Base-by-base conservation (phyloP, 176 grass and related monocot species). In the Ampelocalamus luodianensis region DNA sequence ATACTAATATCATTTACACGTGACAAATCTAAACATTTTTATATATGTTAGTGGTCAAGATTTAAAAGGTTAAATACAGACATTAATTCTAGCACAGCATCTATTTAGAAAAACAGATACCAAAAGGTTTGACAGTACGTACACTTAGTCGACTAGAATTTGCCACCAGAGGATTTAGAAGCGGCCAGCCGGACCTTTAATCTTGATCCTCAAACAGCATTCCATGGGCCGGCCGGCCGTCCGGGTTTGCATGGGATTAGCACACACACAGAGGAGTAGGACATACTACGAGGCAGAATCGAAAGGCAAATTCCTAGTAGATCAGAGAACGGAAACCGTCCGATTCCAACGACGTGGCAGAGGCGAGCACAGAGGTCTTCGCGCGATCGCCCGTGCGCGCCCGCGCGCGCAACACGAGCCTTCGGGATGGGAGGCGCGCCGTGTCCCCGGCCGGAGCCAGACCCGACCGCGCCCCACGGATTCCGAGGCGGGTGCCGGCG, bases 401-500 rank as follows among this genome's bases (percentile, higher is more conserved):
- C 24, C 16, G 50, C 24, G 49, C 69, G 17, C 68, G 39, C 20
- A 3, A 4, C 79, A 82, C 22, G 79, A 88, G 51, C 62, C 85
- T 69, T 26, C 55, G 63, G 49, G 63, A 59, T 67, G 82, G 82
- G 67, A 46, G 4, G 26, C 48, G 48, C 72, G 27, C 54, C 72
- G 70, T 44, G 11, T 53, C 46, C 26, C 45, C 75, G 74, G 38
- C 80, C 71, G 79, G 62, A 76, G 71, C 65, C 83, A 60, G 71
- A 36, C 60, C 79, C 86, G 92, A 94, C 89, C 92, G 83, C 32
- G 69, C 48, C 50, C 61, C 60, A 58, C 81, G 24, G 29, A 51
- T 8, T 40, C 76, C 90, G 68, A 94, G 82, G 90, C 68, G 51
- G 66, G 58, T 94, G 92, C 92, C 88, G 87, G 84, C 18, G 72